These are phyloP conservation scores for Nicotiana knightiana DNA, from an alignment of 257 asterid genomes.

Conservation along the genomic window DNA sequence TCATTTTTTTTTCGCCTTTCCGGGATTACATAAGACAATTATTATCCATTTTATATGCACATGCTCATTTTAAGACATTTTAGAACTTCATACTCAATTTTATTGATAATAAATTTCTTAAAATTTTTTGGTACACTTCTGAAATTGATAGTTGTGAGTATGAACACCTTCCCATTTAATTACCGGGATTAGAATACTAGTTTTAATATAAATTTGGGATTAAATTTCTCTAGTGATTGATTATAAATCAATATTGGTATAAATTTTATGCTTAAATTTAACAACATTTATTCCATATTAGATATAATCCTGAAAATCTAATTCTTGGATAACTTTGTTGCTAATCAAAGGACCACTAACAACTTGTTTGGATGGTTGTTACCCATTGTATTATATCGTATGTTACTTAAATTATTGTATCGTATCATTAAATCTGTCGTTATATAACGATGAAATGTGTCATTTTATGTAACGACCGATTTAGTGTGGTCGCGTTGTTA, in stretches of 20 bases:
- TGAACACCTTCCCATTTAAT: not conserved
- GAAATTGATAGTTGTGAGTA: not conserved
- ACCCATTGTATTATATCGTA: too few species aligned
- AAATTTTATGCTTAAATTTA: not conserved
- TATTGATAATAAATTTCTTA: too few species aligned
- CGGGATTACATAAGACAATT: not conserved
- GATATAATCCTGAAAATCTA: too few species aligned
- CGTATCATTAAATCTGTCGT: too few species aligned
- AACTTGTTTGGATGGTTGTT: too few species aligned
- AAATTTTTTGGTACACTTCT: not conserved
- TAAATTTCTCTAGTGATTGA: not conserved
- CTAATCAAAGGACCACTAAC: too few species aligned
- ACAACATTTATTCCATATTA: not conserved
- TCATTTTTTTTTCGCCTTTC: not conserved
- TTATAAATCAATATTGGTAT: not conserved
- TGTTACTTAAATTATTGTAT: too few species aligned
- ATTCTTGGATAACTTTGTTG: too few species aligned
- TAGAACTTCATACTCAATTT: not conserved
- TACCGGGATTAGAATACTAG: not conserved
- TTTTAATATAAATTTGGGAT: not conserved
- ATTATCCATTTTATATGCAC: not conserved
- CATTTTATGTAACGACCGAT: too few species aligned
- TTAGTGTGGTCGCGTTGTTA: too few species aligned
- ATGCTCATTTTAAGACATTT: not conserved
- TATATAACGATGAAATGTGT: too few species aligned